phyloP scores from a whole-genome alignment of 2,329 filamentous ascomycete genomes.

The Claviceps sp. region DNA sequence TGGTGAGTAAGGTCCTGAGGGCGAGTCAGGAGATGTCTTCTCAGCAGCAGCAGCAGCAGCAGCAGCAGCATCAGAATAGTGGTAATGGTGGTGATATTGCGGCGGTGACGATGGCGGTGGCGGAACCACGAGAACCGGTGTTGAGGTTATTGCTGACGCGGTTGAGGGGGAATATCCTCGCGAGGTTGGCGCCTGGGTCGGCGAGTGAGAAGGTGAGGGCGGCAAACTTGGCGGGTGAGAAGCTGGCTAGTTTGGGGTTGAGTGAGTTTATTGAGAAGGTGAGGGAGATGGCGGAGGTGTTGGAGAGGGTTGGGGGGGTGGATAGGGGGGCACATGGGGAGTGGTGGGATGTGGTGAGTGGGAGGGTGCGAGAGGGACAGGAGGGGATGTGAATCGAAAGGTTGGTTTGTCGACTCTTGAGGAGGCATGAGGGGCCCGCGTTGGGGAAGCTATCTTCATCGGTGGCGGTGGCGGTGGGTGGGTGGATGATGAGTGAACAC shows the following conservation, averaged over 20 bases:
- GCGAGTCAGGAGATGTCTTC: slow-evolving; percentile 33
- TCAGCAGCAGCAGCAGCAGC: slow-evolving; percentile 5
- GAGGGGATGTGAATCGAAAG: no score
- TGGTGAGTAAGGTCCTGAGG: slow-evolving; percentile 42
- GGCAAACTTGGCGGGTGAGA: slow-evolving; percentile 55
- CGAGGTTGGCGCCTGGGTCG: slow-evolving; percentile 49
- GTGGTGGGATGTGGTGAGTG: slow-evolving; percentile 58
- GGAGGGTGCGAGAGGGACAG: slow-evolving; percentile 34
- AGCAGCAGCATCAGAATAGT: background rate
- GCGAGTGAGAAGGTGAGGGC: slow-evolving; percentile 58
- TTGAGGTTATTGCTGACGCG: slow-evolving; percentile 55
- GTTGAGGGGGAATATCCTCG: slow-evolving; percentile 51
- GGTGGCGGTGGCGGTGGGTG: no score
- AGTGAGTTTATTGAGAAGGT: slow-evolving; percentile 61
- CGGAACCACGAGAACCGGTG: slow-evolving; percentile 40
- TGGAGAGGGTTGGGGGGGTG: slow-evolving; percentile 50
- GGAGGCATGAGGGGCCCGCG: no score
- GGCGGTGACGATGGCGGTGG: background rate
- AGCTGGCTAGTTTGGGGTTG: slow-evolving; percentile 53
- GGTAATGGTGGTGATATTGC: no score
- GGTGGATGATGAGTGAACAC: no score
- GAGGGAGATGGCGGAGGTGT: slow-evolving; percentile 53
- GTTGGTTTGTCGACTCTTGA: no score
- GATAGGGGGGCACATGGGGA: slow-evolving; percentile 53
- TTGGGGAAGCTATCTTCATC: no score